phyloP scores from a whole-genome alignment of 1,139 yeast genomes.

The Kodamaea fungicola region DNA sequence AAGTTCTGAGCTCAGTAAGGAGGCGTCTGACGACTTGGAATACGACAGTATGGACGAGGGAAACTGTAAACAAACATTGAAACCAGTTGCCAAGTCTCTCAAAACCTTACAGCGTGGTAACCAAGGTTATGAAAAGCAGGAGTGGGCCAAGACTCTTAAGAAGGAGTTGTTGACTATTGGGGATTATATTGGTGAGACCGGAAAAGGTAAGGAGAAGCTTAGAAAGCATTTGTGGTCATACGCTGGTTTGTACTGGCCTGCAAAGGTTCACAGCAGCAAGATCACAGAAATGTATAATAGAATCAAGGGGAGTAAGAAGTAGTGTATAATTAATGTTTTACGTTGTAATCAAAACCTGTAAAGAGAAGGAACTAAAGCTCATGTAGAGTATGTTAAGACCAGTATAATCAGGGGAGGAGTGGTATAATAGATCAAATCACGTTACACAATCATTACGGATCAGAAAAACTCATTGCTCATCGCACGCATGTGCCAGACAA shows the following conservation, averaged over 20 bases:
- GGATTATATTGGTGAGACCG: slow-evolving; percentile 46
- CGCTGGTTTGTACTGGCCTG: slow-evolving; percentile 93
- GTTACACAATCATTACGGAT: too few relatives aligned
- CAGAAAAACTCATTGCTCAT: too few relatives aligned
- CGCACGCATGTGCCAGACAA: too few relatives aligned
- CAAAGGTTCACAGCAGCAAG: slow-evolving; percentile 75
- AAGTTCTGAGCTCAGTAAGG: slow-evolving; percentile 15
- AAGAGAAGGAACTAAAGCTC: too few relatives aligned
- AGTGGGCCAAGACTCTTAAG: slow-evolving; percentile 77
- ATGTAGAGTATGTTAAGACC: too few relatives aligned
- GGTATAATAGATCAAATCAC: too few relatives aligned
- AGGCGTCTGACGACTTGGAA: slow-evolving; percentile 44
- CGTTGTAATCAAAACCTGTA: too few relatives aligned
- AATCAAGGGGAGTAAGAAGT: slow-evolving; percentile 27
- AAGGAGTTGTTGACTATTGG: slow-evolving; percentile 79
- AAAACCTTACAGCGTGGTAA: slow-evolving; percentile 75
- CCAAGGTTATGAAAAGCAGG: slow-evolving; percentile 77
- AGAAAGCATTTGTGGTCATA: slow-evolving; percentile 85
- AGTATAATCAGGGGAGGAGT: too few relatives aligned
- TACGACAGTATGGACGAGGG: slow-evolving; percentile 82
- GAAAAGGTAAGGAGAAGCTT: slow-evolving; percentile 32
- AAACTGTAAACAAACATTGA: slow-evolving; percentile 60
- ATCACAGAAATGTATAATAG: slow-evolving; percentile 83
- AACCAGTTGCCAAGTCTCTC: slow-evolving; percentile 73
- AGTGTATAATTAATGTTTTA: not conserved